Evolutionary conservation across 305 asterid species (phyloP), one percentile per base, ranked within the genome.

Genomic region (Rubia tinctorum): DNA sequence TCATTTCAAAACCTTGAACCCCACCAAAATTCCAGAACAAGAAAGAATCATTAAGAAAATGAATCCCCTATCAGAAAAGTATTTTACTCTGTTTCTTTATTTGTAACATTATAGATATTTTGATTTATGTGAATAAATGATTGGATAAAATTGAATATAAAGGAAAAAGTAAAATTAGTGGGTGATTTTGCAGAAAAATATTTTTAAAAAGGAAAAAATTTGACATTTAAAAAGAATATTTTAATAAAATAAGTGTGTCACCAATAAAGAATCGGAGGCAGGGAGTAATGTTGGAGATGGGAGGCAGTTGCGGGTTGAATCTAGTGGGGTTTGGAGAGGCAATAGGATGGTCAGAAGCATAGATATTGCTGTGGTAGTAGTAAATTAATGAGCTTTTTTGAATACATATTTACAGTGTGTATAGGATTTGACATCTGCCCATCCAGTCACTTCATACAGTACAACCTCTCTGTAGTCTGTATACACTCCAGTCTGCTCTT

Each of bases 371-470:
- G 44, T 6, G 17, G 17, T 20, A 7, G 20, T 0, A 51, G 20
- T 14, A 51, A 51, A 30, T 30, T 30, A 30, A 30, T 53, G 59
- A 55, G 23, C 22, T 74, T 72, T 71, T 65, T 76, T 81, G 80
- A 42, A n/a, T n/a, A n/a, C n/a, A n/a, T 42, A 68, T 69, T 80
- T 76, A 63, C 71, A 74, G 85, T 74, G 43, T 55, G 25, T 7
- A 22, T 42, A 5, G 72, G 65, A n/a, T 34, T 74, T 66, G 74
- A 73, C 82, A 80, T 84, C 73, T 86, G 89, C 79, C 81, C 75
- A 80, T 84, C 78, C 85, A 80, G 86, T 85, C 93, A 86, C 84
- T 83, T 88, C 94, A 83, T 84, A 83, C 86, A 82, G 77, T 71
- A 74, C 89, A 75, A 82, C 71, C 78, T 77, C 59, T 53, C 59